Conservation (phyloP, 2,329 filamentous ascomycete genomes). For the Dendryphion nanum region DNA sequence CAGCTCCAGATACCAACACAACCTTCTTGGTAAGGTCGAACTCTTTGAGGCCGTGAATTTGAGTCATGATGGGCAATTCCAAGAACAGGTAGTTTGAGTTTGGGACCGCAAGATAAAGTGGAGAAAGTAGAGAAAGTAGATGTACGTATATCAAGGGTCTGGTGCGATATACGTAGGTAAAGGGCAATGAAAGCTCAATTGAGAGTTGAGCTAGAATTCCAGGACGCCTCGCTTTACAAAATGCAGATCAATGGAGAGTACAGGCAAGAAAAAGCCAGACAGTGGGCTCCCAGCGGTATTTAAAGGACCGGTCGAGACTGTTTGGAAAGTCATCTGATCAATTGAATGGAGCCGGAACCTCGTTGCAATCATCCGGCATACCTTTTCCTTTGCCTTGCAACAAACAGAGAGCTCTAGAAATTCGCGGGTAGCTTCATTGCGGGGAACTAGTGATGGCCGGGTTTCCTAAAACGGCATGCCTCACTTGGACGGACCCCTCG, state of each 20-base stretch:
- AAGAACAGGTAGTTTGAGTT: slow-evolving; percentile 8
- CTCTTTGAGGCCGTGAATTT: no score
- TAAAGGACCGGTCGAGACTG: not conserved
- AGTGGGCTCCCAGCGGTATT: no score
- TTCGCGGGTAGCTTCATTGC: no score
- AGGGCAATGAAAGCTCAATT: not conserved
- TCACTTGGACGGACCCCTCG: no score
- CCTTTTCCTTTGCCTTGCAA: not conserved
- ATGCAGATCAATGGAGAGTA: no score
- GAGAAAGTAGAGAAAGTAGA: no score
- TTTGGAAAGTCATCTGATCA: slow-evolving; percentile 1
- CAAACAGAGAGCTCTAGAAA: not conserved
- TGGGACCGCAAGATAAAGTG: no score
- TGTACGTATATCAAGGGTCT: no score
- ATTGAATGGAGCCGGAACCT: not conserved
- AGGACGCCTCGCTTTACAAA: not conserved
- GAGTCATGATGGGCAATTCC: slow-evolving; percentile 12
- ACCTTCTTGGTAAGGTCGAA: slow-evolving; percentile 73
- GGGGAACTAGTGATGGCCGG: no score
- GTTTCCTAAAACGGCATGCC: no score
- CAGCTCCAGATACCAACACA: slow-evolving; percentile 69
- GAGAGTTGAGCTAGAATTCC: not conserved
- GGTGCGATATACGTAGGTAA: no score
- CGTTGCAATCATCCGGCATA: not conserved
- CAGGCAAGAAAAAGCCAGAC: no score